Evolutionary conservation across 345 rosid genomes (phyloP), one percentile per base, ranked within the genome.

Genomic region (Arabidopsis arenosa): DNA sequence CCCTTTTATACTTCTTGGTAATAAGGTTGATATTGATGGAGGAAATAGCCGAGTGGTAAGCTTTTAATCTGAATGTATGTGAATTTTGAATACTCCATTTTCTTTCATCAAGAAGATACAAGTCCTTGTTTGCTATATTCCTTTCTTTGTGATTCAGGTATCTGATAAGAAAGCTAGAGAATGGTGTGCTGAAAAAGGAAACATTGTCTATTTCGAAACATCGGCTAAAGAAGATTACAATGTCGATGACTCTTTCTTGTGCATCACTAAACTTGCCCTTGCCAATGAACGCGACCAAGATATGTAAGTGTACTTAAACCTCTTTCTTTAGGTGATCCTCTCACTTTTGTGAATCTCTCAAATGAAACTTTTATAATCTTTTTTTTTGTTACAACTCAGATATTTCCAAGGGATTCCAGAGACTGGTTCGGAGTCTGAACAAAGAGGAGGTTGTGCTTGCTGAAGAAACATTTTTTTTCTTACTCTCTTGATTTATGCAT

Each of bases 161-260:
- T 94, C 98, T 52, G 95, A 94, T 82, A 94, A 92, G 91, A 94
- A 92, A 84, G 98, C 98, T 30, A 86, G 86, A 82, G 98, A 94
- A 23, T 94, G 98, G 98, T 94, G 98, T 73, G 89, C 87, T 49
- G 80, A 93, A 9, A 94, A 89, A 73, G 96, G 97, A 57, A 87
- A 88, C 81, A 90, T 94, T 63, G 88, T 92, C 40, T 94, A 94
- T 84, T 90, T 83, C 72, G 98, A 94, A 86, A 94, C 96, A 64
- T 94, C 97, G 17, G 98, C 98, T 37, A 94, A 94, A 84, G 97
- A 94, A 80, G 96, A 92, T 84, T 75, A 81, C 86, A 92, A 94
- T 76, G 93, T 94, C 44, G 97, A 94, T 81, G 86, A 85, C 41
- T 85, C 97, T 2, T 94, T 94, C 81, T 75, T 88, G 68, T 83